phyloP scores from a whole-genome alignment of 2,329 filamentous ascomycete species.

The Fusarium oligoseptatum region DNA sequence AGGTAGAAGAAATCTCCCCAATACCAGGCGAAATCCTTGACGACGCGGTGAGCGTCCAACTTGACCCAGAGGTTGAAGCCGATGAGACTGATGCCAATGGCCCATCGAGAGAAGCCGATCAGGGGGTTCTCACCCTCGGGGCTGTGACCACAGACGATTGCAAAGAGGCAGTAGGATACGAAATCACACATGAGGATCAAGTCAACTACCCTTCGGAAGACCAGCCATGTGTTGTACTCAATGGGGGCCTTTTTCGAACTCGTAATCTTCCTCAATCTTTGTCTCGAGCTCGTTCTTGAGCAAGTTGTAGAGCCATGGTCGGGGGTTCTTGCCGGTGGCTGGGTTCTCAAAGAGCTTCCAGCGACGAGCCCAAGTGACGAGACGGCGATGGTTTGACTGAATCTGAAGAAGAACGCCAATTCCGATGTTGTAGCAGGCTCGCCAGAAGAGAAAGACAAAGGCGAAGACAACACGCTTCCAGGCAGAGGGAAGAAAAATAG shows the following conservation, averaged over 20 bases:
- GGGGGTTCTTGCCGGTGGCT: constrained; percentile 82
- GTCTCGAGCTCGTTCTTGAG: constrained; percentile 92
- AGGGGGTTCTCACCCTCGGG: constrained; percentile 78
- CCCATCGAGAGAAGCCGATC: constrained; percentile 82
- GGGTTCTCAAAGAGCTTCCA: constrained; percentile 89
- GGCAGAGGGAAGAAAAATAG: constrained; percentile 76
- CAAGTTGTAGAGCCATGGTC: constrained; percentile 84
- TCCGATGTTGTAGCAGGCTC: constrained; percentile 90
- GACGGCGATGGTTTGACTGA: constrained; percentile 88
- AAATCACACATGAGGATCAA: constrained; percentile 99
- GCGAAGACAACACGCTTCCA: constrained; percentile 85
- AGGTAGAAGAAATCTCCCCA: constrained; percentile 99
- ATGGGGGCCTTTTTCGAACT: constrained; percentile 91
- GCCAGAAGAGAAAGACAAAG: constrained; percentile 89
- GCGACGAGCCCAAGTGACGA: constrained; percentile 89
- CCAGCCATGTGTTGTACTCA: constrained; percentile 99
- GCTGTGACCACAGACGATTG: constrained; percentile 84
- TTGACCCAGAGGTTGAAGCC: constrained; percentile 99
- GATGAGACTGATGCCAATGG: constrained; percentile 80
- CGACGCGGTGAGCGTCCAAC: constrained; percentile 94
- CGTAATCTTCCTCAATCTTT: constrained; percentile 94
- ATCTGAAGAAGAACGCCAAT: constrained; percentile 90
- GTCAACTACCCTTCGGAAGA: constrained; percentile 95
- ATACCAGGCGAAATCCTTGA: constrained; percentile 99
- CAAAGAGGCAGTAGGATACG: constrained; percentile 95